Percentiles rank a stretch among this genome's conserved stretches.
phyloP scores from a whole-genome alignment of 192 early-diverging fungal species.

The Coemansia sp. region DNA sequence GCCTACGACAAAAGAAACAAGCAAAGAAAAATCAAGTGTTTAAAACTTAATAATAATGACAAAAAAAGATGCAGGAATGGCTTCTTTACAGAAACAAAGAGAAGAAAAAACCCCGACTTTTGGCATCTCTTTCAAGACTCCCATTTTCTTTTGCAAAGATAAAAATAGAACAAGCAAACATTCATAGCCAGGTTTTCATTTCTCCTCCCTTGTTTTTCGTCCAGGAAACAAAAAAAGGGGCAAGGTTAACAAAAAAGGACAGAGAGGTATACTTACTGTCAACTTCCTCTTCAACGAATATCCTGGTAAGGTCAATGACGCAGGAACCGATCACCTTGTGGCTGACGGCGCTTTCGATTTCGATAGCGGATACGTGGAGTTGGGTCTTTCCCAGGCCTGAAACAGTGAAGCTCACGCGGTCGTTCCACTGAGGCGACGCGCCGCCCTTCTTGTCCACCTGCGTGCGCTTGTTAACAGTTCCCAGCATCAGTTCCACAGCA shows the following conservation, averaged over 20 bases:
- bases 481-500: constrained; percentile 43
- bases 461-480: constrained; percentile 45
- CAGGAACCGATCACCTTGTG: constrained; percentile 46
- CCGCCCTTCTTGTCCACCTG: constrained; percentile 57
- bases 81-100: constrained; percentile 2
- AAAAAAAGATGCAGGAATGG: not conserved
- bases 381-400: constrained; percentile 42
- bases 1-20: constrained; percentile 19
- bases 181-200: not conserved
- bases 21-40: not conserved
- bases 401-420: constrained; percentile 42
- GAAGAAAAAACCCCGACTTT: not conserved
- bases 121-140: too few relatives aligned
- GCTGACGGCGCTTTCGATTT: constrained; percentile 41
- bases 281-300: constrained; percentile 53
- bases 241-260: not conserved
- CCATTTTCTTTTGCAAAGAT: not conserved
- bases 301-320: constrained; percentile 43
- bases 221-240: constrained; percentile 7
- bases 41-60: not conserved
- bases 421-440: constrained; percentile 52
- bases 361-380: constrained; percentile 40
- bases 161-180: not conserved
- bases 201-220: not conserved
- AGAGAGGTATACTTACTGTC: constrained; percentile 30